These are phyloP conservation scores for Talaromyces trachyspermus DNA, from an alignment of 495 filamentous ascomycete species.

Conservation along the genomic window DNA sequence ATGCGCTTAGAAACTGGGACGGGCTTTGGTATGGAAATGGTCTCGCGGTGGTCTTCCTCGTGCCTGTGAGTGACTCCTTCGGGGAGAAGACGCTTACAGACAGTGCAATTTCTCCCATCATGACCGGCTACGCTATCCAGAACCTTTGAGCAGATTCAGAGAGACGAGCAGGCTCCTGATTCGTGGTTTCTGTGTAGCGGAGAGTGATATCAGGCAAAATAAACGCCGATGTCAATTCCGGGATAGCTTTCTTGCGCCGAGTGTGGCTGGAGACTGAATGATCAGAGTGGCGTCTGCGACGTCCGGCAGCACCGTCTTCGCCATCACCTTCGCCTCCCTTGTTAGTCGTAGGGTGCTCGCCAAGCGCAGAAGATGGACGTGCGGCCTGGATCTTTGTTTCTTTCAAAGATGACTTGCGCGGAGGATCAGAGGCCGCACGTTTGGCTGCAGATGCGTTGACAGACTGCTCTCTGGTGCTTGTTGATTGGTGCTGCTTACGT, in stretches of 20 bases:
- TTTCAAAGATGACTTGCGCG: conserved; percentile 43
- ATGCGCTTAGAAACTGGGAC: conserved; percentile 65
- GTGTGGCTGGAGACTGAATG: conserved; percentile 26
- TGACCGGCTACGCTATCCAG: conserved; percentile 55
- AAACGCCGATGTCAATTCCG: conserved; percentile 78
- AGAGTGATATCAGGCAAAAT: conserved; percentile 63
- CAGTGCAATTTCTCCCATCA: conserved; percentile 62
- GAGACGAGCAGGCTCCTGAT: conserved; percentile 27
- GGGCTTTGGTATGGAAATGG: conserved; percentile 57
- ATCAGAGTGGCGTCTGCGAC: conserved; percentile 41
- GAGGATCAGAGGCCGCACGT: conserved; percentile 27
- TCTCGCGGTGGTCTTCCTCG: conserved; percentile 31
- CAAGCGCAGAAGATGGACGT: conserved; percentile 32
- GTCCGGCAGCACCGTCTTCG: conserved; percentile 27
- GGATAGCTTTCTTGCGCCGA: conserved; percentile 28
- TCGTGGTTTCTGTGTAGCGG: conserved; percentile 26
- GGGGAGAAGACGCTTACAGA: conserved; percentile 57
- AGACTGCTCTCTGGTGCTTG: conserved; percentile 21
- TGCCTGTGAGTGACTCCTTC: conserved; percentile 28
- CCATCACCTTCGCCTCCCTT: conserved; percentile 20
- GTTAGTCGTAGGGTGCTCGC: conserved; percentile 26
- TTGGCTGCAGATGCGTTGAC: conserved; percentile 30
- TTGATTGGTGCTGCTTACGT: conserved; percentile 37
- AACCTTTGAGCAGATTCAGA: conserved; percentile 49
- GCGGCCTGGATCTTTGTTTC: conserved; percentile 23